These are phyloP conservation scores for Wickerhamomyces queroliae DNA, from an alignment of 805 yeast genomes.

Conservation along the genomic window DNA sequence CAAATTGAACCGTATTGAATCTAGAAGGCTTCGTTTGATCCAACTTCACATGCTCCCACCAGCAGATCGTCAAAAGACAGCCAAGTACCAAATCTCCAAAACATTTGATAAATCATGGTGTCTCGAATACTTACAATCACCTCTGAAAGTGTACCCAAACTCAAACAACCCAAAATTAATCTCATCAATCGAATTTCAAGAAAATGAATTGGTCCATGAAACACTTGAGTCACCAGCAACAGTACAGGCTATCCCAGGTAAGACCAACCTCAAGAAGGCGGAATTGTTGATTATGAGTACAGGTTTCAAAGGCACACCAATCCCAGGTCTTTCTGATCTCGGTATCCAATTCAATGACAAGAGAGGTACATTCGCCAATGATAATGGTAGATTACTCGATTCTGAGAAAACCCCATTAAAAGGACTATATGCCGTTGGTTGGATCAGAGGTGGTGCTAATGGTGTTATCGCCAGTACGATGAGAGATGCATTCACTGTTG, in stretches of 20 bases:
- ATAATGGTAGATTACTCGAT: conserved; percentile 37
- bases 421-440: conserved; percentile 78
- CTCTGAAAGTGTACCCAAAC: conserved; percentile 41
- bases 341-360: conserved; percentile 41
- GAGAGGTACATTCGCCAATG: conserved; percentile 40
- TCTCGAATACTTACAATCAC: conserved; percentile 64
- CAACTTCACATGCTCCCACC: conserved; percentile 41
- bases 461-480: conserved; percentile 92
- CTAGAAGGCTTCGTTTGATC: conserved; percentile 60
- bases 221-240: conserved; percentile 19
- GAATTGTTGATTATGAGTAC: conserved; percentile 76
- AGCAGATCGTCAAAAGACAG: conserved; percentile 19
- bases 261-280: conserved; percentile 29
- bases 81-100: conserved; percentile 14
- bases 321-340: conserved; percentile 44
- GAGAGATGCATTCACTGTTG: conserved; percentile 75
- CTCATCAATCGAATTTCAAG: conserved; percentile 41
- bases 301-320: conserved; percentile 71
- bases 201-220: conserved; percentile 39
- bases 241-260: conserved; percentile 20
- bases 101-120: conserved; percentile 40
- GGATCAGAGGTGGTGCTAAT: conserved; percentile 82
- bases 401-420: conserved; percentile 19
- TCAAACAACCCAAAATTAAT: conserved; percentile 30
- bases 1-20: conserved; percentile 41